Base-by-base conservation (phyloP, 495 filamentous ascomycete genomes). In the Aspergillus olivimuriae region DNA sequence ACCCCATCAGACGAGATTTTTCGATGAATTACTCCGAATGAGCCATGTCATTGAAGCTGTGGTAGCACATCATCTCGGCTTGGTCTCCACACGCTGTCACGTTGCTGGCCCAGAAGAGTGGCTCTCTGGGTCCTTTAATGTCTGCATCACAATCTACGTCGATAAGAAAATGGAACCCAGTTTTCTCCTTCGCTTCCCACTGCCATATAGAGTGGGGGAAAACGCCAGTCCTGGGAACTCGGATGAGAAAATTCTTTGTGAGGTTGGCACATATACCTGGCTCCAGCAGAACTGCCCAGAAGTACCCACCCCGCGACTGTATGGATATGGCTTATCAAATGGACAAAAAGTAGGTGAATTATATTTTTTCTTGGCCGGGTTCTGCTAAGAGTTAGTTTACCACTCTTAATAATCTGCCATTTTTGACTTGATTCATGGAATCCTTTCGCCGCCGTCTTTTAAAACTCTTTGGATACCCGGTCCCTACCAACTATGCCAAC, bases 151-250 rank as follows among this genome's bases (percentile, higher is more conserved):
- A 28, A 34, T 63, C 35, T 23, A 50, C 24, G 45, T 63, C 43
- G 21, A 50, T 1, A 50, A 48, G 34, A 62, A 48, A 46, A 48
- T 47, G 12, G 32, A 46, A 34, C 22, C 24, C 34, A 43, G 41
- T 19, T 41, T 57, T 12, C 47, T 66, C 6, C 44, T 66, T 41
- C 51, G 62, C 34, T 57, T 57, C 50, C 62, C 62, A 30, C 39
- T 66, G 39, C 60, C 56, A 46, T 61, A 66, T 43, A 50, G 54
- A 32, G 23, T 63, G 35, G 60, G 51, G n/a, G 60, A 66, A 46
- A 49, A 41, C 18, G 50, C 41, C 17, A 43, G 47, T 22, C 53
- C 58, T 41, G 53, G 61, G 35, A 64, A 55, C 40, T 43, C 43
- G 16, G 55, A 65, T 42, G 60, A 65, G 40, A 65, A 65, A 41